Evolutionary conservation across 805 yeast genomes (phyloP), one percentile per base, ranked within the genome.

Genomic region (Cyberlindnera lachancei): DNA sequence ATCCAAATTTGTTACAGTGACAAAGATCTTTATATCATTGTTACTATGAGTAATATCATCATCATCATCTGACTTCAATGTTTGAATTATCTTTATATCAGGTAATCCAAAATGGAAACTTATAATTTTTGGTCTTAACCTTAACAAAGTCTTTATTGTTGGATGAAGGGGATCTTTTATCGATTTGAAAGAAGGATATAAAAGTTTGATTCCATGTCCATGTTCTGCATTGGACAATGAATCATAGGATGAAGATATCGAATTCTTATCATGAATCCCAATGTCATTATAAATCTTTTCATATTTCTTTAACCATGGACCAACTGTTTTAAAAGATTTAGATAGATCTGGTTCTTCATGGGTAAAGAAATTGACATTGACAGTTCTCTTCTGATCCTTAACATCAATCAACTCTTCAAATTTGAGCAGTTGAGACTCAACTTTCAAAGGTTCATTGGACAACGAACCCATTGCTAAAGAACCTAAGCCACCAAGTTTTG

Each of bases 51-150:
- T n/a, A n/a, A n/a, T n/a, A n/a, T n/a, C n/a, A n/a, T n/a, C n/a
- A n/a, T n/a, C n/a, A n/a, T n/a, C n/a, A n/a, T n/a, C n/a, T n/a
- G n/a, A n/a, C 30, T 65, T 67, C 2, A 72, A 45, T 15, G 35
- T 31, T 6, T 45, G 31, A 4, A 72, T 45, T 5, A 66, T 53
- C 0, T 35, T 29, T 6, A 25, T 15, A 1, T 58, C 27, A 0
- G 75, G 74, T 10, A 55, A 27, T 1, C 80, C 80, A 44, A 75
- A 73, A 42, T 71, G 75, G 54, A 75, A 73, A 37, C 74, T 68
- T 1, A 67, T 61, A 18, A 72, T 54, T 8, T 54, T 51, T 3
- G 79, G 79, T n/a, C 40, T 38, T 12, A 39, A 31, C 15, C 50
- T 42, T 8, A 46, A 15, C 2, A 55, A 22, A 1, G 33, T 26